Evolutionary conservation across 306 rosid genomes (phyloP).

Genomic region (Rubus idaeus): DNA sequence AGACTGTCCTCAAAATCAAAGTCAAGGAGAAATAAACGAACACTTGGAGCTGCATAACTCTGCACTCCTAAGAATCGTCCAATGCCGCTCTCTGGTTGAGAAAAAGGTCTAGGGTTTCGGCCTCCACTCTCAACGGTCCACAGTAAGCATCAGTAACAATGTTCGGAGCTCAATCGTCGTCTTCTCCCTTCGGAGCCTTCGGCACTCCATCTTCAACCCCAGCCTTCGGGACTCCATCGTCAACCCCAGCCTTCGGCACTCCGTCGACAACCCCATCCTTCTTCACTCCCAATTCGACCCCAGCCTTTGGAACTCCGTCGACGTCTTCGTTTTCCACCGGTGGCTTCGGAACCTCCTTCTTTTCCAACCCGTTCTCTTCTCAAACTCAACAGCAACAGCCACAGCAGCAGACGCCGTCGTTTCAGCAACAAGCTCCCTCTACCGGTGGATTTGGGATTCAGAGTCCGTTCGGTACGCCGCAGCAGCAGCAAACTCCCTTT

Average conservation of each 20-base stretch:
- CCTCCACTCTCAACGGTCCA: not conserved
- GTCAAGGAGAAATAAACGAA: too few relatives aligned
- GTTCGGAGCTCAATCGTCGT: constrained; percentile 45
- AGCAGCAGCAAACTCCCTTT: constrained; percentile 40
- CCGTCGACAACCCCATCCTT: constrained; percentile 43
- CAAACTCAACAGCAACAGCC: constrained; percentile 46
- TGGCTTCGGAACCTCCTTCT: constrained; percentile 64
- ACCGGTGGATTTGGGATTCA: constrained; percentile 59
- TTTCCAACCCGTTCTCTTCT: constrained; percentile 56
- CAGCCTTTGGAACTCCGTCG: constrained; percentile 62
- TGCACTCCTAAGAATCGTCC: too few relatives aligned
- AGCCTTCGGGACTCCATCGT: constrained; percentile 45
- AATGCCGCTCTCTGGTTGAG: too few relatives aligned
- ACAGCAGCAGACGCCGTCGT: constrained; percentile 22
- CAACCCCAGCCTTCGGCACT: constrained; percentile 40
- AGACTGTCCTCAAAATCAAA: too few relatives aligned
- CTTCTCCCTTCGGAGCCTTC: constrained; percentile 35
- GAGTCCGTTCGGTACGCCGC: constrained; percentile 35
- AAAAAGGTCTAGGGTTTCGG: too few relatives aligned
- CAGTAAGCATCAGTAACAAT: not conserved
- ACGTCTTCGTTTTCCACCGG: constrained; percentile 48
- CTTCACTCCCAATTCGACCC: constrained; percentile 52
- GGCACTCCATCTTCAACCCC: constrained; percentile 52
- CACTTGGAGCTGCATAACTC: too few relatives aligned
- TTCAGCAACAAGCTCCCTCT: constrained; percentile 44